Evolutionary conservation across 225 moss, liverwort and hornwort species (phyloP).

Genomic region (Straminergon stramineum): DNA sequence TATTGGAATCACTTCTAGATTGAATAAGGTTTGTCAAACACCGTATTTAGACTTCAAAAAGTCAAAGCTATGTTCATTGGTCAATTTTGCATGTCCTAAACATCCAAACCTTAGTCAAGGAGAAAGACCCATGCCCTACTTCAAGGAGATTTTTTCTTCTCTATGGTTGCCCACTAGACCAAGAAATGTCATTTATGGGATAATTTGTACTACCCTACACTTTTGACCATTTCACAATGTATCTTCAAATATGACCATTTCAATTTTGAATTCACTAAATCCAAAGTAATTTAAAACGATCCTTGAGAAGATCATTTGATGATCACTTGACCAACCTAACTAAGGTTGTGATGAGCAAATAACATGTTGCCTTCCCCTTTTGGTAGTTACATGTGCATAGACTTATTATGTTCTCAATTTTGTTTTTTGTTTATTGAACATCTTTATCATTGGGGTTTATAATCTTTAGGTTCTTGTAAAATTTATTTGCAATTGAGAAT

Average conservation of each 20-base stretch:
- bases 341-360: background rate
- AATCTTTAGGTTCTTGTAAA: too few species aligned
- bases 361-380: too few species aligned
- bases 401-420: background rate
- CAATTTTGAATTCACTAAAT: background rate
- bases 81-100: accelerated
- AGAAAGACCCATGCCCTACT: background rate
- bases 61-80: background rate
- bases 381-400: background rate
- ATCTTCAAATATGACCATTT: background rate
- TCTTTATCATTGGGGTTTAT: too few species aligned
- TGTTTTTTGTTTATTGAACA: too few species aligned
- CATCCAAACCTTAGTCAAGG: accelerated
- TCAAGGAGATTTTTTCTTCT: too few species aligned
- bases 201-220: background rate
- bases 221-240: accelerated
- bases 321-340: background rate
- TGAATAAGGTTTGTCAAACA: background rate
- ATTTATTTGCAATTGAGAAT: too few species aligned
- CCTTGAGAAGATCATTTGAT: too few species aligned
- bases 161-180: accelerated
- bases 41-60: background rate
- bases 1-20: accelerated
- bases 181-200: background rate
- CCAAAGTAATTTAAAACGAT: background rate